A percentile compares a stretch with the other conserved stretches of the same genome.
Conservation (phyloP, 169 alveolate genomes). For the Cryptosporidium ubiquitum region DNA sequence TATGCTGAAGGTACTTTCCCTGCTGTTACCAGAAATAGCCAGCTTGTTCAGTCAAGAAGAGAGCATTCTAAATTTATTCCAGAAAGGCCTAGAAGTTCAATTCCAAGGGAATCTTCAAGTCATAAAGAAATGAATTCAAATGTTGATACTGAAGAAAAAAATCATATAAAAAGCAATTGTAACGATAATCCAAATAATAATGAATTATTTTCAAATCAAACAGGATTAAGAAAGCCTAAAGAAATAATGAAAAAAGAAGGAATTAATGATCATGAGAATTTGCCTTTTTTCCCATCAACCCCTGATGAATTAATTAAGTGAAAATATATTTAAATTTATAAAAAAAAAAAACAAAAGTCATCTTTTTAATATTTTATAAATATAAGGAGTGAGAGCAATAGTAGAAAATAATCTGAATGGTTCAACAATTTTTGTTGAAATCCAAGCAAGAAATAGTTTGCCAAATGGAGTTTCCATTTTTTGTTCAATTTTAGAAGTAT, state of each 20-base stretch:
- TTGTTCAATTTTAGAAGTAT: conserved; percentile 1
- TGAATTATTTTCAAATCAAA: background rate
- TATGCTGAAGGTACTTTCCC: conserved; percentile 70
- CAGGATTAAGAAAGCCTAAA: conserved; percentile 10
- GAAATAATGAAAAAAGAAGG: background rate
- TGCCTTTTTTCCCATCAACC: conserved; percentile 54
- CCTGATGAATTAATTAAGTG: conserved; percentile 24
- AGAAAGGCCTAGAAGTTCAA: conserved; percentile 71
- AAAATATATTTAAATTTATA: background rate
- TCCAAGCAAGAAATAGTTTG: conserved; percentile 46
- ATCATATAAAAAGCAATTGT: background rate
- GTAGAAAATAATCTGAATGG: conserved; percentile 54
- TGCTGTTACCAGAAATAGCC: background rate
- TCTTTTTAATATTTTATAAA: conserved; percentile 2
- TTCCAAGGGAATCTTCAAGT: conserved; percentile 34
- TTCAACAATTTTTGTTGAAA: conserved; percentile 55
- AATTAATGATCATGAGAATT: conserved; percentile 8
- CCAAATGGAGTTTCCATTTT: conserved; percentile 23
- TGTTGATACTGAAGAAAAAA: background rate
- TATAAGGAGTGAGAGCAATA: conserved; percentile 36
- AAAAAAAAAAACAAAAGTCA: background rate
- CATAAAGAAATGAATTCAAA: background rate
- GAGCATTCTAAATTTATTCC: conserved; percentile 21
- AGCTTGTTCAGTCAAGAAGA: background rate
- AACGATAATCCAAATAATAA: background rate